phyloP scores from a whole-genome alignment of 805 yeast genomes.

The Saccharomycodes ludwigii region DNA sequence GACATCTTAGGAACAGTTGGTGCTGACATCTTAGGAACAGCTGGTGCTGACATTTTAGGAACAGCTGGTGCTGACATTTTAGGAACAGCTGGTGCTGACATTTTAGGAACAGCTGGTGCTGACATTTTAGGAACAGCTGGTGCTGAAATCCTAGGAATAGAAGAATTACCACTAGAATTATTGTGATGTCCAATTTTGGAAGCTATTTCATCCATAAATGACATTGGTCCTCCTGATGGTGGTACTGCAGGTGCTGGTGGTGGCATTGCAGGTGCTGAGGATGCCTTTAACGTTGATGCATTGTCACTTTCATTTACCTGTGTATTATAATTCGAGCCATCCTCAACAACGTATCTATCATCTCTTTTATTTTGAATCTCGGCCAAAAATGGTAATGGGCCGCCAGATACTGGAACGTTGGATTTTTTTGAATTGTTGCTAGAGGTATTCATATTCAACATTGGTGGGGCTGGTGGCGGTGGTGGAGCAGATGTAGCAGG shows the following conservation, averaged over 20 bases:
- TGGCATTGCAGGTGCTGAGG: constrained; percentile 10
- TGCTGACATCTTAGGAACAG: too few species aligned
- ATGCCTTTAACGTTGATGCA: constrained; percentile 9
- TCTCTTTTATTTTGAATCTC: constrained; percentile 39
- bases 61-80: background rate
- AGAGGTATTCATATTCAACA: constrained; percentile 12
- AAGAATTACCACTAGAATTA: background rate
- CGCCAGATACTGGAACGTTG: background rate
- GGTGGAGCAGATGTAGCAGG: constrained; percentile 12
- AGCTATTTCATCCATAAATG: constrained; percentile 21
- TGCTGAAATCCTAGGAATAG: background rate
- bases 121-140: too few species aligned
- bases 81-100: constrained; percentile 4
- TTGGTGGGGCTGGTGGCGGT: constrained; percentile 17
- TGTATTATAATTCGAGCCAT: constrained; percentile 17
- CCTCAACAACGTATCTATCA: constrained; percentile 34
- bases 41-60: constrained; percentile 1
- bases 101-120: constrained; percentile 5
- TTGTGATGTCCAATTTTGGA: constrained; percentile 13
- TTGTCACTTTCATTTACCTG: constrained; percentile 12
- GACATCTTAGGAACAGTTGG: constrained; percentile 4
- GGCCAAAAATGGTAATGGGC: constrained; percentile 15
- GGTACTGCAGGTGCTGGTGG: constrained; percentile 13
- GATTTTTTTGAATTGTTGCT: constrained; percentile 7
- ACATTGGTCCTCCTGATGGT: constrained; percentile 10